phyloP scores from a whole-genome alignment of 805 yeast genomes.

The Yarrowia yakushimensis region DNA sequence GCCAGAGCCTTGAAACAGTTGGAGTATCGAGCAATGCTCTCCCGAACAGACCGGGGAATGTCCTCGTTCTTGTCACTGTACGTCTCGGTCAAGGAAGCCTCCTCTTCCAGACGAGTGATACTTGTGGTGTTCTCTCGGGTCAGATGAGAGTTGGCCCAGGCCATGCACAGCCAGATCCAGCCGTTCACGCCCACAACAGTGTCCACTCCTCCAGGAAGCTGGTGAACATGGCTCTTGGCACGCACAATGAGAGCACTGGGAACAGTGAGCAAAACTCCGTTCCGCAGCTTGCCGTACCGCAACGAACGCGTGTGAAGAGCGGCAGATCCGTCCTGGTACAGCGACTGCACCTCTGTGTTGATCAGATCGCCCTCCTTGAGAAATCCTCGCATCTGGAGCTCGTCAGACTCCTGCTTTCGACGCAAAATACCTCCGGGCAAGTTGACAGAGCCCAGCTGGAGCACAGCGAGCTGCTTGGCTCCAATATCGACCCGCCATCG shows the following conservation, averaged over 20 bases:
- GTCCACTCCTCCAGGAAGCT: slow-evolving; percentile 91
- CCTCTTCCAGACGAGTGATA: slow-evolving; percentile 81
- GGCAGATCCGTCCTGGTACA: slow-evolving; percentile 87
- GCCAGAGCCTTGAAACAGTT: slow-evolving; percentile 80
- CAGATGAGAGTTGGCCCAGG: slow-evolving; percentile 28
- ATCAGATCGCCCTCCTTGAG: slow-evolving; percentile 93
- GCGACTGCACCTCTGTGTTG: slow-evolving; percentile 92
- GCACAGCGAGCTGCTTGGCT: slow-evolving; percentile 84
- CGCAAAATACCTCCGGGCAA: slow-evolving; percentile 95
- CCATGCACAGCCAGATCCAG: slow-evolving; percentile 68
- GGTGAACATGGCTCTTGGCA: slow-evolving; percentile 81
- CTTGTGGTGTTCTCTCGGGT: slow-evolving; percentile 42
- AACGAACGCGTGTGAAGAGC: slow-evolving; percentile 92
- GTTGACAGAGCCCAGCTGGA: slow-evolving; percentile 93
- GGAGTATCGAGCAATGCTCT: slow-evolving; percentile 77
- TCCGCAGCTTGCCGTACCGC: slow-evolving; percentile 90
- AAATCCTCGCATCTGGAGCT: slow-evolving; percentile 90
- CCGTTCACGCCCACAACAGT: slow-evolving; percentile 93
- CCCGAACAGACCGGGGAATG: slow-evolving; percentile 58
- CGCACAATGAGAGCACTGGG: slow-evolving; percentile 81
- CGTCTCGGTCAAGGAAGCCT: slow-evolving; percentile 79
- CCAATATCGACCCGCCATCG: slow-evolving; percentile 98
- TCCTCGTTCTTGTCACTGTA: slow-evolving; percentile 84
- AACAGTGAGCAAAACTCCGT: slow-evolving; percentile 77
- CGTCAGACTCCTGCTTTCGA: slow-evolving; percentile 92